These are phyloP conservation scores for Saccharomycopsis phalli DNA, from an alignment of 1,139 yeast genomes.

Conservation along the genomic window DNA sequence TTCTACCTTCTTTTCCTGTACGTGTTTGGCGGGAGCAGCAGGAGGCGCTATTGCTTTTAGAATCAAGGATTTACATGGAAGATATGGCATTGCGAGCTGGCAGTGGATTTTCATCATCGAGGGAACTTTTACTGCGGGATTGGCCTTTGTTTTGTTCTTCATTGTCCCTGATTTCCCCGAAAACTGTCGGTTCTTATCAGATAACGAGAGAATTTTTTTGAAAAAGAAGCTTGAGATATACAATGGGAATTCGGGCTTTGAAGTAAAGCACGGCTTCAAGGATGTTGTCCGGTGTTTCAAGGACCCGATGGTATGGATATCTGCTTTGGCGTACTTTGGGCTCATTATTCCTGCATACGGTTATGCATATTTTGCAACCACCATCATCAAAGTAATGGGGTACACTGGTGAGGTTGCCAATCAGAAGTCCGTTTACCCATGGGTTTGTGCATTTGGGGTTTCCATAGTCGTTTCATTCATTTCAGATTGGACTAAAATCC, in stretches of 20 bases:
- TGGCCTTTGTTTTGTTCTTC: slow-evolving; percentile 52
- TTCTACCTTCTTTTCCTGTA: slow-evolving; percentile 59
- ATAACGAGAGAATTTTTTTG: slow-evolving; percentile 33
- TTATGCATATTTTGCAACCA: slow-evolving; percentile 62
- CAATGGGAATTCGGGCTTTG: slow-evolving; percentile 33
- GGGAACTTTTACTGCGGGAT: slow-evolving; percentile 58
- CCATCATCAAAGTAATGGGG: slow-evolving; percentile 49
- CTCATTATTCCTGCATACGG: slow-evolving; percentile 62
- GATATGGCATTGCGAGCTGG: slow-evolving; percentile 51
- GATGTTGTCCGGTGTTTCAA: slow-evolving; percentile 30
- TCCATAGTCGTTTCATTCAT: slow-evolving; percentile 38
- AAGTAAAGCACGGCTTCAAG: slow-evolving; percentile 25
- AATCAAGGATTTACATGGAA: slow-evolving; percentile 43
- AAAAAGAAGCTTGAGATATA: slow-evolving; percentile 37
- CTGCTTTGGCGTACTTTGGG: slow-evolving; percentile 56
- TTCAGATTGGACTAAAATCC: slow-evolving; percentile 36
- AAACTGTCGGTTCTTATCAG: slow-evolving; percentile 36
- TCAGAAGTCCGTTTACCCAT: slow-evolving; percentile 63
- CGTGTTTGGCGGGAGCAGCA: slow-evolving; percentile 74
- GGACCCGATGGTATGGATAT: slow-evolving; percentile 42
- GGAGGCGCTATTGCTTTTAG: slow-evolving; percentile 70
- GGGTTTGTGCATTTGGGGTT: slow-evolving; percentile 56
- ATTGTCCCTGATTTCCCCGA: slow-evolving; percentile 68
- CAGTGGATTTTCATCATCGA: slow-evolving; percentile 69
- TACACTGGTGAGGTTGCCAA: slow-evolving; percentile 57